Conservation (phyloP, 495 filamentous ascomycete genomes). For the Poronia punctata region DNA sequence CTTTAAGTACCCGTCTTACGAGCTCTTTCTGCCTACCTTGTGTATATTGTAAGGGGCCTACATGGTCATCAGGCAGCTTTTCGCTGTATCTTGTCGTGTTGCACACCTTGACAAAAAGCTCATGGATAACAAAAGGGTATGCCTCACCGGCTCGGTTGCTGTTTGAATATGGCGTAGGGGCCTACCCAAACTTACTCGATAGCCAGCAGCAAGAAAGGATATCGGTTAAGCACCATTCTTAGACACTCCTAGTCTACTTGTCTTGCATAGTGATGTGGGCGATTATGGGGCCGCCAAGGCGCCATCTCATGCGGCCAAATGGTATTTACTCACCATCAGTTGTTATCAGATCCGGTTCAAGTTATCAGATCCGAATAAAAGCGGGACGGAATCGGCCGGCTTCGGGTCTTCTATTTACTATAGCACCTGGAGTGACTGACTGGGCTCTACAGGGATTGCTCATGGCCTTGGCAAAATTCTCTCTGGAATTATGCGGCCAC, state of each 20-base stretch:
- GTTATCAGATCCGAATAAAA: conserved; percentile 25
- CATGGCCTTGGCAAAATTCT: too few relatives aligned
- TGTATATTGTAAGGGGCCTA: too few relatives aligned
- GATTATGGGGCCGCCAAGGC: conserved; percentile 9
- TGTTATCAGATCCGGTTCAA: conserved; percentile 28
- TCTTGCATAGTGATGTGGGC: neutral
- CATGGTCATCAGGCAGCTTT: too few relatives aligned
- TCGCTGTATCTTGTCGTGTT: too few relatives aligned
- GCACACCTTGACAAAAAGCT: too few relatives aligned
- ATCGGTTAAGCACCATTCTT: neutral
- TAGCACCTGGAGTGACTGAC: too few relatives aligned
- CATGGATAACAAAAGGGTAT: too few relatives aligned
- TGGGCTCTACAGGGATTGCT: too few relatives aligned
- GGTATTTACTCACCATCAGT: conserved; percentile 12
- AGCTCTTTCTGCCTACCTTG: too few relatives aligned
- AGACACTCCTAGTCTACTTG: neutral
- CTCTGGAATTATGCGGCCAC: too few relatives aligned
- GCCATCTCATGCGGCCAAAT: conserved; percentile 6
- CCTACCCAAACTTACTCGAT: neutral
- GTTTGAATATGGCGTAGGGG: neutral
- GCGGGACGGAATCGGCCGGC: conserved; percentile 5
- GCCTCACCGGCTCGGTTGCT: too few relatives aligned
- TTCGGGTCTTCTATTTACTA: conserved; percentile 7
- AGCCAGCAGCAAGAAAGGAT: neutral
- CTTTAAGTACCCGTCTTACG: too few relatives aligned